Base-by-base conservation (phyloP, 2,329 filamentous ascomycete genomes). In the Endocalyx cinctus region DNA sequence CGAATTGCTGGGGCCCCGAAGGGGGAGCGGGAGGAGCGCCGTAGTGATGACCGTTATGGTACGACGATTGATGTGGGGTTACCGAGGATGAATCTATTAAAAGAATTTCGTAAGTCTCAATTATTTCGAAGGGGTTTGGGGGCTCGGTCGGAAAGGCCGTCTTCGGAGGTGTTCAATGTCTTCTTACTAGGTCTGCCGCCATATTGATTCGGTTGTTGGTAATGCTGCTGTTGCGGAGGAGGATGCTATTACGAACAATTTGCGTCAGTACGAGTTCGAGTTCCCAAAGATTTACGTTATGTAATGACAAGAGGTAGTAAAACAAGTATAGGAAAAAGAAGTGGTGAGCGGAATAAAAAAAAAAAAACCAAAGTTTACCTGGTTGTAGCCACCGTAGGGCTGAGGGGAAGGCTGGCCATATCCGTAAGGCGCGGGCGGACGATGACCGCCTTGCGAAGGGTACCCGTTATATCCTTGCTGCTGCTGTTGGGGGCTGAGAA, bases 1-100 rank as follows among this genome's bases (percentile, higher is more conserved):
- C 86, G 53, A 92, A 92, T 42, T 74, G 69, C 57, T 89, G 84
- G 43, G 82, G 71, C 34, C 73, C 66, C 37, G 69, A 58, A 13
- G 84, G 82, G 6, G 85, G 85, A 32, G 81, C 75, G 3, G 79
- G 71, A 31, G 85, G 84, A 7, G 66, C 74, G 45, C 59, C 59
- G 31, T 70, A 69, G 46, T 14, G 15, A 5, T 20, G 17, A 29
- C 27, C 12, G 37, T 41, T 30, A 39, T 35, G 25, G 8, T 25
- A 10, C 15, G 25, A 19, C 17, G 10, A 12, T 25, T 8, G 12
- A 34, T 22, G 32, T 29, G 23, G 13, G 15, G 19, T 27, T 19
- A 25, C n/a, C 10, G 17, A 27, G 11, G 23, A 17, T 23, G 18
- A 19, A 17, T 25, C 10, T 8, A 7, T n/a, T 22, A 20, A 8